Conservation (phyloP, 2,329 filamentous ascomycete species). For the Alternaria burnsii region DNA sequence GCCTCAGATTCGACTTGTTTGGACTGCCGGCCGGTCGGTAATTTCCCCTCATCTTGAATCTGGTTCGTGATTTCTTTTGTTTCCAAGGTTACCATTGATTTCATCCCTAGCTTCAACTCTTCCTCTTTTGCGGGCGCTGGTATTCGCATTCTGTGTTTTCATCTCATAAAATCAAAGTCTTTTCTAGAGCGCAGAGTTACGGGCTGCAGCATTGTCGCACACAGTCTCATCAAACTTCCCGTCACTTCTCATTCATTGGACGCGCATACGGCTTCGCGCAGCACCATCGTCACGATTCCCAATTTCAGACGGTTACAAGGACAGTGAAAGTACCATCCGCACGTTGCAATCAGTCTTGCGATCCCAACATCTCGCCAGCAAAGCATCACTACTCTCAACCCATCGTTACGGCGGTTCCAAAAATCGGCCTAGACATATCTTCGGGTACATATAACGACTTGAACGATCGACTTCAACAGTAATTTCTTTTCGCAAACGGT, state of each 20-base stretch:
- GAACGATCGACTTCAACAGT: background rate
- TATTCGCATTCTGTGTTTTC: background rate
- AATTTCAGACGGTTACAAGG: slow-evolving; percentile 20
- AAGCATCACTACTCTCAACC: background rate
- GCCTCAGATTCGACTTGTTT: background rate
- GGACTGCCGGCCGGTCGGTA: background rate
- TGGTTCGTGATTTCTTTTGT: background rate
- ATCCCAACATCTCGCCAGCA: background rate
- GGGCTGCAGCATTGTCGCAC: slow-evolving; percentile 3
- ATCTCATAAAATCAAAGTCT: background rate
- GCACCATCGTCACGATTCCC: slow-evolving; percentile 9
- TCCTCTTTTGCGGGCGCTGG: background rate
- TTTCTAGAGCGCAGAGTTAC: background rate
- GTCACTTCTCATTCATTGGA: slow-evolving; percentile 14
- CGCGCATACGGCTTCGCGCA: slow-evolving; percentile 6
- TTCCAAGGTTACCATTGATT: background rate
- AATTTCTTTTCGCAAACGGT: slow-evolving; percentile 6
- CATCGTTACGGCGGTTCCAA: background rate
- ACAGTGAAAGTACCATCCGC: background rate
- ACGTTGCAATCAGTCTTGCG: slow-evolving; percentile 4
- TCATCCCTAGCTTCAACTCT: background rate
- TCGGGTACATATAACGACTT: background rate
- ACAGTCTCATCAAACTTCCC: slow-evolving; percentile 9
- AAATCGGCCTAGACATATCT: background rate
- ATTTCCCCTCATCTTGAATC: background rate